Evolutionary conservation across 2,329 filamentous ascomycete genomes (phyloP).

Genomic region (Didymella sp.): DNA sequence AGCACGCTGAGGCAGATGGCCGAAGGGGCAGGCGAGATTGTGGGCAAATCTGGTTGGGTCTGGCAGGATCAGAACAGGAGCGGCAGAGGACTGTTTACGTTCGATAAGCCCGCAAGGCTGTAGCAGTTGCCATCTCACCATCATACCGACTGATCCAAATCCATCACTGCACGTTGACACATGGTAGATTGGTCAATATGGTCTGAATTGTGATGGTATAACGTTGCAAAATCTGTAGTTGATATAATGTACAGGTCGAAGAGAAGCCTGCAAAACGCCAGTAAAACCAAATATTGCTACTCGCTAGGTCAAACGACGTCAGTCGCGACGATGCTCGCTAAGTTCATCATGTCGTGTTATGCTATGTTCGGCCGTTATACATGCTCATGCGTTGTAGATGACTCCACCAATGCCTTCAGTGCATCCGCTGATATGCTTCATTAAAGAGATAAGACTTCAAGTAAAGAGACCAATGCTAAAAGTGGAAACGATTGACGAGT

Average conservation of each 20-base stretch:
- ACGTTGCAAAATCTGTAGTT: neutral
- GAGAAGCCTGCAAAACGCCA: constrained; percentile 9
- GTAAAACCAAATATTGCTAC: neutral
- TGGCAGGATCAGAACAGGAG: constrained; percentile 37
- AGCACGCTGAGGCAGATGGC: constrained; percentile 56
- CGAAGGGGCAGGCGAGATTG: constrained; percentile 54
- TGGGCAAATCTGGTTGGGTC: constrained; percentile 59
- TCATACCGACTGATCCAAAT: neutral
- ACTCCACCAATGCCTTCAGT: constrained; percentile 13
- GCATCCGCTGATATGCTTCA: constrained; percentile 15
- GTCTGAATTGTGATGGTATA: neutral
- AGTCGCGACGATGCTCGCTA: constrained; percentile 16
- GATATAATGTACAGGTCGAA: constrained; percentile 15
- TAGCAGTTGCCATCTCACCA: neutral
- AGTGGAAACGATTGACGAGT: neutral
- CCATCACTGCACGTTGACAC: neutral
- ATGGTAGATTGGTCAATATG: neutral
- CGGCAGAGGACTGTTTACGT: constrained; percentile 41
- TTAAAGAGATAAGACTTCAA: constrained; percentile 6
- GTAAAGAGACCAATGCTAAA: constrained; percentile 2
- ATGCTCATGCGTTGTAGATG: constrained; percentile 16
- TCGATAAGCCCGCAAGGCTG: constrained; percentile 27
- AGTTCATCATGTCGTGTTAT: constrained; percentile 18
- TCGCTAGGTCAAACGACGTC: constrained; percentile 4
- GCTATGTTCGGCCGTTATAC: constrained; percentile 18